These are phyloP conservation scores for Colletotrichum salicis DNA, from an alignment of 2,329 filamentous ascomycete genomes.

Conservation along the genomic window DNA sequence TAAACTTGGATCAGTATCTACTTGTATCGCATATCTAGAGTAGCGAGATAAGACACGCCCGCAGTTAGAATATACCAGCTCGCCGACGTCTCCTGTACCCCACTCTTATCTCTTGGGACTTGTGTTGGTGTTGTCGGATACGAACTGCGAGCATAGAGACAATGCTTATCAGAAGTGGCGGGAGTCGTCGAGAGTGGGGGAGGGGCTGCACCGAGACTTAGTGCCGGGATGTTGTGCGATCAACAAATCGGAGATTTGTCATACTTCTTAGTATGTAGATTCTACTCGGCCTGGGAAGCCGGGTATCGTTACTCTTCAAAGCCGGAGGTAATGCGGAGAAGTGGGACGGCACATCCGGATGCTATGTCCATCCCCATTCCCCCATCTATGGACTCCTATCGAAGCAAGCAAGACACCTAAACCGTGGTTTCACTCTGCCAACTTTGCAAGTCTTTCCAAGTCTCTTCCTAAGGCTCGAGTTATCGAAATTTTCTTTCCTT, in stretches of 20 bases:
- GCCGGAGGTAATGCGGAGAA: constrained; percentile 21
- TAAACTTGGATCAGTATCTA: not conserved
- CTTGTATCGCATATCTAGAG: not conserved
- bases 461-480: not conserved
- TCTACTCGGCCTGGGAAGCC: not conserved
- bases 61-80: not conserved
- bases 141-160: not conserved
- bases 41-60: constrained; percentile 16
- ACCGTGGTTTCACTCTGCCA: not conserved
- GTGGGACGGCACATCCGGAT: not conserved
- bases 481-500: not conserved
- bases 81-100: constrained; percentile 7
- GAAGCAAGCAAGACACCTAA: not conserved
- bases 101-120: constrained; percentile 25
- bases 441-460: not conserved
- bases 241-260: not conserved
- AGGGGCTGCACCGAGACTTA: not conserved
- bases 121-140: not conserved
- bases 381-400: constrained; percentile 21
- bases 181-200: constrained; percentile 19
- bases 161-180: constrained; percentile 14
- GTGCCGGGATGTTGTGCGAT: not conserved
- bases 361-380: constrained; percentile 26
- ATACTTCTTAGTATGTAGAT: not conserved
- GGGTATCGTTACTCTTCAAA: constrained; percentile 2